Base-by-base conservation (phyloP, 768 basidiomycete species). In the Leccinum barrowsii region DNA sequence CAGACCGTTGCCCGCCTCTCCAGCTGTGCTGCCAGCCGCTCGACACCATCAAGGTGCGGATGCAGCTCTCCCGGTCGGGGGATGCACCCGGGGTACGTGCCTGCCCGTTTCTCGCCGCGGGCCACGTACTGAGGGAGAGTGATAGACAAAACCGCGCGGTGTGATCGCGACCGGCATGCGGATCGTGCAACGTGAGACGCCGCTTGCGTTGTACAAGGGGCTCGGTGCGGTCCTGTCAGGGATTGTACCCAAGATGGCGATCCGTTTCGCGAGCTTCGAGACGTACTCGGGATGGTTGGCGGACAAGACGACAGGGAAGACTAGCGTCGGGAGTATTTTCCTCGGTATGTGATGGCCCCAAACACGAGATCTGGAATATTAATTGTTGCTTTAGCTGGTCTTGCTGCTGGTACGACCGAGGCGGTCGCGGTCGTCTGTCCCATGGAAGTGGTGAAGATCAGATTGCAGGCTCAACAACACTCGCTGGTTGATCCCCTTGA, bases 21-120 rank as follows among this genome's bases (percentile, higher is more conserved):
- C 49, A 92, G 90, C 71, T 92, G 59, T 80, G 73, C 68, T 96
- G 94, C 73, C 94, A 96, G 70, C 94, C 94, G 11, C 85, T 98
- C 47, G 97, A 99, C 73, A 98, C 97, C 24, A 98, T 98, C 80
- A 98, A 98, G 78, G 96, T 98, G 65, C 92, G 97, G n/a, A 99
- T 99, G 97, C 97, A 99, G 77, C 86, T 99, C 57, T 92, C 91
- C 58, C 85, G 78, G 74, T 88, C 94, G 10, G 85, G 94, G 34
- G 77, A 79, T 56, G 73, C 80, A 44, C 85, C 90, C 54, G 97
- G 97, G 50, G 97, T 98, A 74, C 71, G 91, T 87, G 3, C 26
- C 21, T 22, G 35, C 22, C 26, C 17, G 40, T 30, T 28, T 24
- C 24, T 10, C 32, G 22, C 11, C 6, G 17, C 32, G 28, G 30